Evolutionary conservation across 1,284 basidiomycete species (phyloP), one percentile per base, ranked within the genome.

Genomic region (Schizophyllum amplum): DNA sequence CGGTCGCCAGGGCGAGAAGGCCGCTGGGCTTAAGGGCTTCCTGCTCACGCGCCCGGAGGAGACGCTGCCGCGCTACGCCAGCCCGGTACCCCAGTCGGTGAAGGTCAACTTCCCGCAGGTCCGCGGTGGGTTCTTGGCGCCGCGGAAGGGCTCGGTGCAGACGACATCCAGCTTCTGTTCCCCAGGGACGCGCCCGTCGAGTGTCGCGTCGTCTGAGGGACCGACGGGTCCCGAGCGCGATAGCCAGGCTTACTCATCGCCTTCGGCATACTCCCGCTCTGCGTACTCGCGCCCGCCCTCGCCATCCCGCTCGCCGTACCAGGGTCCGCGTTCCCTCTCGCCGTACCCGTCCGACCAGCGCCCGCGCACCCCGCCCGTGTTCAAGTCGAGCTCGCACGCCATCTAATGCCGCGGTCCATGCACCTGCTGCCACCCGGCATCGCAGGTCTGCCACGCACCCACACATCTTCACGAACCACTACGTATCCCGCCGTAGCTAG

Each of bases 1-100:
- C 66, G 86, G 86, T 23, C 75, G 80, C 56, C 82, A 84, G 65
- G 89, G 84, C n/a, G 87, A 92, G 73, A 90, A 88, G 72, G 77
- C 78, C 51, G 88, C 88, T 48, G 81, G 74, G 1, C 69, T 83
- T 63, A 79, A 74, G 63, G 84, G 76, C 9, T 82, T 77, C 71
- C 63, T 83, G 49, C 74, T 84, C 62, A 75, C 77, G 52, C 79
- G 77, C 61, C 82, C 83, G 20, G 67, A 81, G 5, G 82, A 84
- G 66, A 65, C 75, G 1, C 70, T 84, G 24, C 83, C 82, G 47
- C 77, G 78, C 33, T 82, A 83, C 63, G 76, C 75, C 24, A 61
- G 61, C 17, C 66, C 67, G 15, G 61, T 65, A 4, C 62, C 67
- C 11, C 58, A 54, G 48, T 22, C 20, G 15, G 48, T 20, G 24